These are phyloP conservation scores for sweet orange (Citrus sinensis) DNA, from an alignment of 345 rosid genomes.

Conservation along the genomic window DNA sequence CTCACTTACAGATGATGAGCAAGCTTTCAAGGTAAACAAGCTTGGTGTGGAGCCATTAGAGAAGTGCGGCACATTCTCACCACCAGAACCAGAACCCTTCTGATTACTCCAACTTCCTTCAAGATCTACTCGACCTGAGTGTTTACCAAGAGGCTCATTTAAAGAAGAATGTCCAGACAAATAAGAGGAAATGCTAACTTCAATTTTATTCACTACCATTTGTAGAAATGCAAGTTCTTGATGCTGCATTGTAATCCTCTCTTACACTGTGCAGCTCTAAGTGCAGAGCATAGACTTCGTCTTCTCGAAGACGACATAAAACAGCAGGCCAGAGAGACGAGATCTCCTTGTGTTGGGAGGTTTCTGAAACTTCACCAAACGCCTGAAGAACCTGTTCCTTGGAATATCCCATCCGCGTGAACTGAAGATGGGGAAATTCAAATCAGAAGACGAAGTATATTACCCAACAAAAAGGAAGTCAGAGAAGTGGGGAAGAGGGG, in stretches of 20 bases:
- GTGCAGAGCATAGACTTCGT: constrained; percentile 44
- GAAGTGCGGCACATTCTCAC: constrained; percentile 24
- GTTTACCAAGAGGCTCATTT: constrained; percentile 14
- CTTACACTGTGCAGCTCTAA: constrained; percentile 24
- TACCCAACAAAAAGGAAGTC: not conserved
- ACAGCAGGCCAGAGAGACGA: constrained; percentile 64
- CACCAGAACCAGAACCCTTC: constrained; percentile 28
- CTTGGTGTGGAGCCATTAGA: constrained; percentile 27
- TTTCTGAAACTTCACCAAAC: constrained; percentile 53
- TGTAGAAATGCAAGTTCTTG: constrained; percentile 7
- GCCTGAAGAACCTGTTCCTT: constrained; percentile 60
- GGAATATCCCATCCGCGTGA: constrained; percentile 53
- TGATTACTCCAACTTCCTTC: constrained; percentile 26
- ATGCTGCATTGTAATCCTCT: constrained; percentile 17
- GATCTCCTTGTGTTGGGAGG: constrained; percentile 49
- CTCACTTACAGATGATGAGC: constrained; percentile 70
- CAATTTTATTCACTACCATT: constrained; percentile 15
- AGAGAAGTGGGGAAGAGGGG: not conserved
- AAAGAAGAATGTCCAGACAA: constrained; percentile 2
- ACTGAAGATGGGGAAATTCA: constrained; percentile 32
- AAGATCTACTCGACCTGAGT: constrained; percentile 48
- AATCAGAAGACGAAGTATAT: constrained; percentile 2
- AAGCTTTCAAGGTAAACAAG: constrained; percentile 45
- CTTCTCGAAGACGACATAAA: constrained; percentile 67
- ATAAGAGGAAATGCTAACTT: not conserved